Base-by-base conservation (phyloP, 1,139 yeast species). In the Pichia sp. region DNA sequence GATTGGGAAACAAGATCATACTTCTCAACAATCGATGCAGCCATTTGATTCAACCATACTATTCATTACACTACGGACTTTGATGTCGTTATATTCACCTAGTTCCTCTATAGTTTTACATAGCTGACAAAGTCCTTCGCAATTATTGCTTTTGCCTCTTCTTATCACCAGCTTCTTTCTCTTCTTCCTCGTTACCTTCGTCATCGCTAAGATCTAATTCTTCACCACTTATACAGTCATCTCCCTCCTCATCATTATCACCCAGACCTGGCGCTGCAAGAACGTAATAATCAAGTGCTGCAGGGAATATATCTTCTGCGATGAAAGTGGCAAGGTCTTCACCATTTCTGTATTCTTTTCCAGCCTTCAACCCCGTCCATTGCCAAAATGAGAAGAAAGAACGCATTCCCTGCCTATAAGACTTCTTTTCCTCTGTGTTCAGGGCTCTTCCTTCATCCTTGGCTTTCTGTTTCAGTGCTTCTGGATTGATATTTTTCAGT, bases 351-450 rank as follows among this genome's bases (percentile, higher is more conserved):
- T 74, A 80, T 50, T 81, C 88, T 51, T 80, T 80, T 1, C 84
- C 84, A 1, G 82, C 80, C 49, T 76, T 77, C 34, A 55, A 55
- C 1, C 88, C 91, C 0, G 88, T 79, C 91, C 91, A 81, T 31
- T 63, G 61, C 50, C 80, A 80, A 75, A 82, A 81, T 4, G 85
- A 74, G 55, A 80, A 80, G 49, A 81, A 73, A 6, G 85, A 74
- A 51, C 76, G 76, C 86, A 79, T 79, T 4, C 87, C 87, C 21
- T 66, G 51, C 40, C 87, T 62, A 52, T 80, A 80, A 33, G 64
- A 63, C 48, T 71, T 75, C 55, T 79, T 79, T 30, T 77, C 79
- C 14, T 69, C 73, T 23, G 60, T 48, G 3, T 45, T 41, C 11
- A 50, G 27, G 19, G 40, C 29, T 18, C 43, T 35, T 3, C 27